Evolutionary conservation across 169 alveolate genomes (phyloP).

Genomic region (Plasmodium gallinaceum): DNA sequence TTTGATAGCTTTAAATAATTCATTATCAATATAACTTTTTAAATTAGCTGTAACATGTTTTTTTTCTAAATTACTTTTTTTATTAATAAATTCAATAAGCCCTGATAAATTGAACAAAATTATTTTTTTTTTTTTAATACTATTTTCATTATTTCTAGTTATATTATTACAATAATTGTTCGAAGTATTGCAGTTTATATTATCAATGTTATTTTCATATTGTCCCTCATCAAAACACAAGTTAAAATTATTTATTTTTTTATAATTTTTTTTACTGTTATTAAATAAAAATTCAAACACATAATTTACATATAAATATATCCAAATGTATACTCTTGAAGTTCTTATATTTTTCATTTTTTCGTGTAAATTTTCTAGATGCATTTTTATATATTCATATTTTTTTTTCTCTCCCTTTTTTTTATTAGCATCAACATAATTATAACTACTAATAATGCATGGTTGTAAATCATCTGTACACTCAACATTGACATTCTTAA

Average conservation of each 20-base stretch:
- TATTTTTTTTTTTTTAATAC: constrained; percentile 4
- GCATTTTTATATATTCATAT: constrained; percentile 11
- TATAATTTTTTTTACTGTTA: constrained; percentile 19
- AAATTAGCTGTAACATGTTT: not conserved
- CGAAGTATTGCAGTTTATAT: not conserved
- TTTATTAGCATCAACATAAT: not conserved
- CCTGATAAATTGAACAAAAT: constrained; percentile 40
- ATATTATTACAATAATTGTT: constrained; percentile 16
- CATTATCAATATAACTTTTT: constrained; percentile 34
- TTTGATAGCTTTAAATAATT: constrained; percentile 8
- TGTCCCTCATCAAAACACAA: constrained; percentile 36
- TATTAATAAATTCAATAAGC: constrained; percentile 30
- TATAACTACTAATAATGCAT: too few relatives aligned
- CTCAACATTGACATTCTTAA: not conserved
- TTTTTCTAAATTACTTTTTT: constrained; percentile 17
- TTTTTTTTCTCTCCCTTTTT: not conserved
- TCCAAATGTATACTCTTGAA: constrained; percentile 17
- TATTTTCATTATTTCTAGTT: constrained; percentile 10
- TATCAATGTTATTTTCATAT: constrained; percentile 5
- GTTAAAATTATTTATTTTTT: constrained; percentile 34
- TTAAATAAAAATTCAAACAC: constrained; percentile 31
- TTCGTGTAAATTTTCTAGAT: constrained; percentile 18
- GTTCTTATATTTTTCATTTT: constrained; percentile 45
- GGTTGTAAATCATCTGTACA: too few relatives aligned
- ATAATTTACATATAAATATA: constrained; percentile 40